Evolutionary conservation across 441 rosid species (phyloP), one percentile per base, ranked within the genome.

Genomic region (Pelargonium fulgidum): DNA sequence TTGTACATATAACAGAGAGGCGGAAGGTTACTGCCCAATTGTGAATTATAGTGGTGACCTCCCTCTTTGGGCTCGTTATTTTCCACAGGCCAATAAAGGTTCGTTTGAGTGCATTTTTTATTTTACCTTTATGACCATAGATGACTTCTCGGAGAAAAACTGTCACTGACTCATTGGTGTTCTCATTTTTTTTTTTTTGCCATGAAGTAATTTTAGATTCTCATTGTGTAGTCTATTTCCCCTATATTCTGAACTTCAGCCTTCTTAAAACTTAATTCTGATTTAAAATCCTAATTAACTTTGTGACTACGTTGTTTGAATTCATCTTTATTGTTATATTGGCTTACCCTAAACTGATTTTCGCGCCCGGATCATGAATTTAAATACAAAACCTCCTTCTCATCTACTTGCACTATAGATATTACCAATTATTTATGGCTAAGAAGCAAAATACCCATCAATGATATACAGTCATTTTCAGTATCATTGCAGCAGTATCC

Each of bases 21-120:
- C 98, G 62, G 99, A 94, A 81, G 99, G 99, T 68, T 94, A 94
- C 76, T 94, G 99, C 75, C 99, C 99, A 47, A 92, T 94, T 73
- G 82, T 94, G 77, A 94, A 82, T 82, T 90, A 94, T 78, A 87
- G 87, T 41, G 96, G 89, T 68, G 99, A 94, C 77, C 88, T 94
- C 67, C 99, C 99, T 68, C 85, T 78, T 65, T 94, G 99, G 99
- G 97, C 98, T 76, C 98, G 86, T 24, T 94, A 94, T 81, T 94
- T 94, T 86, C 89, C 96, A 24, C 97, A 92, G 80, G 84, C 98
- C 75, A 92, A 94, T 76, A 94, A 90, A 85, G 99, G 99, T 91
- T 22, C 64, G 81, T 59, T 56, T 11, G 70, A 8, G 5, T 62
- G 61, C 58, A 62, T 72, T 5, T 61, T 41, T 65, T 47, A 2